Base-by-base conservation (phyloP, 345 rosid species). In the Citrus medica region DNA sequence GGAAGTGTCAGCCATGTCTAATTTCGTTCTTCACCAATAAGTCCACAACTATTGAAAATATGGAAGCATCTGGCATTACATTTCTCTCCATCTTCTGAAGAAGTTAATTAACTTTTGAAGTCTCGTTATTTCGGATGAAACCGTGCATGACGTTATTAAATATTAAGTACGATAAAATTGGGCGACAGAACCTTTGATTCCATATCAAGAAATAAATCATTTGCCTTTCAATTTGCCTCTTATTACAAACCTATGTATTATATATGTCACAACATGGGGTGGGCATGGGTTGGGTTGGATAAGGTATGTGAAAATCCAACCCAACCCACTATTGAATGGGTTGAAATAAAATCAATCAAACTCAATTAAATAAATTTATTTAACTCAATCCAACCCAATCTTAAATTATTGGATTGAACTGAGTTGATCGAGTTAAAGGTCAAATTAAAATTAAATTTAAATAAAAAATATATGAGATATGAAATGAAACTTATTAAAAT, bases 331-430 rank as follows among this genome's bases (percentile, higher is more conserved):
- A 2, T 9, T 42, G 48, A 42, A 42, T 42, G 14, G 4, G 16
- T 0, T 42, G 4, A 42, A 14, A 42, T 10, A 42, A 42, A 42
- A 10, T 42, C 2, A 42, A 12, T 1, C 0, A 0, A 42, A 10
- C 4, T 42, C 16, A 12, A 42, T 42, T 35, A 35, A 35, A 35
- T 35, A 35, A 35, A 35, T 1, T 5, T 35, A 35, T 35, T 42
- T 42, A 12, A 42, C 2, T 3, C 16, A 42, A 42, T 42, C 0
- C 13, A 40, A 40, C 1, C 4, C 3, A 40, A 40, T 0, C 1
- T 12, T 2, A 42, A 42, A 42, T 42, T 0, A 42, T 42, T 0
- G 0, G 0, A 16, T 42, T 12, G 1, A 1, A 4, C 9, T 9
- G 46, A 0, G 3, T 40, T 40, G 13, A 9, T 2, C 13, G 3